These are phyloP conservation scores for Colletotrichum sp. DNA, from an alignment of 2,329 filamentous ascomycete species.

Conservation along the genomic window DNA sequence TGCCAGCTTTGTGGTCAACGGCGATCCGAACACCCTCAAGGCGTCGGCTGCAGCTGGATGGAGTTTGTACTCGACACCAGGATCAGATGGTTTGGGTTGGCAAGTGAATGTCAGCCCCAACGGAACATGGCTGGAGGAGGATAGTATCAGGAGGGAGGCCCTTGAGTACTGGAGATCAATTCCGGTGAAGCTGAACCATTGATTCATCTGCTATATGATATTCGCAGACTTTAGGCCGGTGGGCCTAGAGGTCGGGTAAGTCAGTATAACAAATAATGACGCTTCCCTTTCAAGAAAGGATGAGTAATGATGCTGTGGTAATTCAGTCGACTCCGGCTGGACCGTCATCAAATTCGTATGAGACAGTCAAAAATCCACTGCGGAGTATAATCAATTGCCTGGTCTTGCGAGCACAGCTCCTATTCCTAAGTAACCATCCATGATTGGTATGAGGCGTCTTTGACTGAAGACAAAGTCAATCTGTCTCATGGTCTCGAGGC, in stretches of 20 bases:
- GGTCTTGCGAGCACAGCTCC: accelerated
- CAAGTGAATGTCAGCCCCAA: not conserved
- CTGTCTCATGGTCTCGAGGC: accelerated
- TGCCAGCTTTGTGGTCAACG: conserved; percentile 39
- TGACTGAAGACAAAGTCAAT: accelerated
- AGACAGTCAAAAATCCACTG: not conserved
- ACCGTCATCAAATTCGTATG: accelerated
- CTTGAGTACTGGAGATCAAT: conserved; percentile 2
- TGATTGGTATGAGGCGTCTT: not conserved
- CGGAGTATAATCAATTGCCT: not conserved
- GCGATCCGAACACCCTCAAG: conserved; percentile 35
- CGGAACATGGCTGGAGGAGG: not conserved
- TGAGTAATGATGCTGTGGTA: accelerated
- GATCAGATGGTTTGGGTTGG: not conserved
- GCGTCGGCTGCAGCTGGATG: conserved; percentile 26
- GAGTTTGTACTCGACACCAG: not conserved
- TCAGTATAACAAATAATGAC: not conserved
- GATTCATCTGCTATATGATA: accelerated
- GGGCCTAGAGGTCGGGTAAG: accelerated
- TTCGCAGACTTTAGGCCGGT: accelerated
- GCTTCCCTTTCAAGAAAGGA: not conserved
- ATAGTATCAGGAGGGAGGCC: not conserved
- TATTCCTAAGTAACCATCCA: not conserved
- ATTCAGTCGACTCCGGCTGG: not conserved
- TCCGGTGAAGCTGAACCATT: not conserved